phyloP scores from a whole-genome alignment of 164 flowering plant species.

The Akebia trifoliata region DNA sequence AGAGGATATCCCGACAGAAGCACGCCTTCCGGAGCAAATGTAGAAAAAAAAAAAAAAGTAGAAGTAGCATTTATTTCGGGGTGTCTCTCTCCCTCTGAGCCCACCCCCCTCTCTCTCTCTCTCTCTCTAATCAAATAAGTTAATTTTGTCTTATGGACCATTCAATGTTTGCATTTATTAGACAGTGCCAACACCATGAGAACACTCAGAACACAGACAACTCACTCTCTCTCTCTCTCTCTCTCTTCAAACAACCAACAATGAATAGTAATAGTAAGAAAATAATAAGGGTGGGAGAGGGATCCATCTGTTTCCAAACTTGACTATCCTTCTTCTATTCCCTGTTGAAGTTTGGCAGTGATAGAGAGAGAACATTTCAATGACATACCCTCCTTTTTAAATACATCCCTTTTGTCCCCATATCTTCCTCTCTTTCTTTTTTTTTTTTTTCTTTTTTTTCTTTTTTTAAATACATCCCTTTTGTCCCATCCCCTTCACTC shows the following conservation, averaged over 20 bases:
- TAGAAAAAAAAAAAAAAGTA: slow-evolving; percentile 4
- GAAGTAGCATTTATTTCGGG: slow-evolving; percentile 36
- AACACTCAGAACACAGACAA: neutral
- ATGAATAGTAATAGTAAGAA: no score
- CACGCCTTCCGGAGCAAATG: slow-evolving; percentile 26
- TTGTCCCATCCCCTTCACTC: slow-evolving; percentile 16
- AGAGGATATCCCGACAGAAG: slow-evolving; percentile 37
- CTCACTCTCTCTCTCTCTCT: neutral
- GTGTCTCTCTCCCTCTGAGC: slow-evolving; percentile 21
- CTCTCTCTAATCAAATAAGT: neutral
- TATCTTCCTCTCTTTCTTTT: no score
- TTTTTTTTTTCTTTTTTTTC: neutral
- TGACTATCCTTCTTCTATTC: neutral
- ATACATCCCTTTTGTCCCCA: slow-evolving; percentile 29
- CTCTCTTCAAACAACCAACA: neutral
- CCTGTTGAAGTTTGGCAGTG: neutral
- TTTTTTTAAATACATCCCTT: slow-evolving; percentile 22
- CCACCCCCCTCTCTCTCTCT: neutral
- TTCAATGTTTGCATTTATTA: slow-evolving; percentile 29
- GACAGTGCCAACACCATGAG: slow-evolving; percentile 40
- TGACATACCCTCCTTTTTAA: neutral
- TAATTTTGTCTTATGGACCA: neutral
- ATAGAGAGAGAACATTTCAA: neutral
- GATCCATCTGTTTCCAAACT: neutral
- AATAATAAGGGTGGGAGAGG: neutral